A percentile compares a stretch with the other conserved stretches of the same genome.
phyloP scores from a whole-genome alignment of 2,329 filamentous ascomycete species.

The Fusarium drepaniforme region DNA sequence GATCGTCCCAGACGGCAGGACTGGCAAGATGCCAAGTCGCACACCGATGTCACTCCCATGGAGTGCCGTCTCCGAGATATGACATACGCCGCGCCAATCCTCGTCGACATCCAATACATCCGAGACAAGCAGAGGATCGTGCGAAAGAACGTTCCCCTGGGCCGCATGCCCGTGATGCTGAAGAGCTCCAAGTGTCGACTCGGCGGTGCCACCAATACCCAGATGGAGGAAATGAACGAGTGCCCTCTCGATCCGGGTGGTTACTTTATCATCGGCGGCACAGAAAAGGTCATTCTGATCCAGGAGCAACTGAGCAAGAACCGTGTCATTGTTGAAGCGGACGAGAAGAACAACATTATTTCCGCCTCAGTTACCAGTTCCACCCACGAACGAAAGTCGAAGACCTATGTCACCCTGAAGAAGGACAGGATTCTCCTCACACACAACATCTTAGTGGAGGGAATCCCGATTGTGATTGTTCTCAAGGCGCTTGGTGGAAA shows the following conservation, averaged over 20 bases:
- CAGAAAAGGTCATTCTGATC: conserved; percentile 98
- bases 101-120: conserved; percentile 92
- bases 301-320: conserved; percentile 99
- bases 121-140: conserved; percentile 82
- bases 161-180: conserved; percentile 95
- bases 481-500: conserved; percentile 94
- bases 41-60: conserved; percentile 87
- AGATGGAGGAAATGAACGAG: conserved; percentile 95
- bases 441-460: conserved; percentile 93
- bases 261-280: conserved; percentile 97
- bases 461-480: conserved; percentile 94
- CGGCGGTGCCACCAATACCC: conserved; percentile 82
- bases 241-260: conserved; percentile 96
- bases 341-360: conserved; percentile 91
- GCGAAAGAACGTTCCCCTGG: conserved; percentile 83
- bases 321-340: conserved; percentile 95
- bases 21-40: conserved; percentile 76
- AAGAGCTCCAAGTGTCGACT: conserved; percentile 94
- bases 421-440: conserved; percentile 91
- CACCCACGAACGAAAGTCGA: conserved; percentile 97
- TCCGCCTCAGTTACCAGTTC: conserved; percentile 98
- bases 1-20: conserved; percentile 84
- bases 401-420: conserved; percentile 95
- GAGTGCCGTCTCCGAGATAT: conserved; percentile 97
- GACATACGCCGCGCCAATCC: conserved; percentile 96